These are phyloP conservation scores for Nicotiana benthamiana DNA, from an alignment of 257 asterid genomes.

Conservation along the genomic window DNA sequence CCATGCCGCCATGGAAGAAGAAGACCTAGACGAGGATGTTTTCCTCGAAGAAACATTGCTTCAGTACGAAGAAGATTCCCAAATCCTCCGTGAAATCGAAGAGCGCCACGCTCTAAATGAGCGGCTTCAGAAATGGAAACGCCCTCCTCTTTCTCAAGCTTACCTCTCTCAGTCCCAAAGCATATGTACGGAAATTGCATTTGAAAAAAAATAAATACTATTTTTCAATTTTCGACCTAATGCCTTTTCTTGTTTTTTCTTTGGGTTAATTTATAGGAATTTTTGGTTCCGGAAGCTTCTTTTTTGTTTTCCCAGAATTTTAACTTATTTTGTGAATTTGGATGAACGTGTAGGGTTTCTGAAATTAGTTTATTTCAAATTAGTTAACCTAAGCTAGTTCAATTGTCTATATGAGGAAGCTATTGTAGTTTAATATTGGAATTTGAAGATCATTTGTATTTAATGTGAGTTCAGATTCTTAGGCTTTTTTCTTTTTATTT, in stretches of 20 bases:
- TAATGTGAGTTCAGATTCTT: no score
- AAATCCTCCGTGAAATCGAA: slow-evolving; percentile 34
- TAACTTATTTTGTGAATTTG: neutral
- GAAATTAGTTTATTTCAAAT: neutral
- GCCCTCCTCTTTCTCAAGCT: slow-evolving; percentile 51
- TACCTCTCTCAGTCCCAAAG: slow-evolving; percentile 42
- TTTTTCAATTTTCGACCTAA: neutral
- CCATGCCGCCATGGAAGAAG: slow-evolving; percentile 61
- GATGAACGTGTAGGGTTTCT: slow-evolving; percentile 7
- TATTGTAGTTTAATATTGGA: no score
- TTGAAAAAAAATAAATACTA: neutral
- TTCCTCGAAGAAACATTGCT: slow-evolving; percentile 82
- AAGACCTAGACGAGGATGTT: slow-evolving; percentile 80
- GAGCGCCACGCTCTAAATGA: slow-evolving; percentile 47
- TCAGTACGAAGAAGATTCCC: slow-evolving; percentile 59
- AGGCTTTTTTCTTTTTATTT: neutral
- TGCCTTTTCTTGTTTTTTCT: neutral
- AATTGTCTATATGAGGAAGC: no score
- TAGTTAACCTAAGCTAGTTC: neutral
- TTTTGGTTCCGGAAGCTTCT: neutral
- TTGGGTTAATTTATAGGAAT: neutral
- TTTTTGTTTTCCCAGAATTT: neutral
- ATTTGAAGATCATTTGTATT: no score
- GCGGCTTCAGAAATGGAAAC: slow-evolving; percentile 74
- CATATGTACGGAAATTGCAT: slow-evolving; percentile 38